phyloP scores from a whole-genome alignment of 164 flowering plant species.

The Macadamia integrifolia region DNA sequence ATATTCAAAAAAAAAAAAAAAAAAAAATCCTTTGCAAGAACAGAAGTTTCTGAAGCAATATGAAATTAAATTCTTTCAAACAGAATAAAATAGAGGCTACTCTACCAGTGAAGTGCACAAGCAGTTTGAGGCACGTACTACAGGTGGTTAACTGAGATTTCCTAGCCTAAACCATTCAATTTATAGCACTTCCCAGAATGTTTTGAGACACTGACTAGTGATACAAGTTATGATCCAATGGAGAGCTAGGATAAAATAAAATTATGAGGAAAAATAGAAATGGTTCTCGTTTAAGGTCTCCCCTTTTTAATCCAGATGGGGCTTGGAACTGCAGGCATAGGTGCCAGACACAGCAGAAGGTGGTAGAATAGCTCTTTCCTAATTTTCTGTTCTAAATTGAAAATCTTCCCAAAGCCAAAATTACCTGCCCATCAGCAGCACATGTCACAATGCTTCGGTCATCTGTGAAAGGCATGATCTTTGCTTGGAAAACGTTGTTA shows the following conservation, averaged over 20 bases:
- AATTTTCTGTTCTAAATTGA: not conserved
- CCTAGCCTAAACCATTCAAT: not conserved
- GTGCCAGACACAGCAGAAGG: not conserved
- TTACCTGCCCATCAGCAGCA: slow-evolving; percentile 97
- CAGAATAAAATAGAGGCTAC: not conserved
- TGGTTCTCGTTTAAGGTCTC: not conserved
- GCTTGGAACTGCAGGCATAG: not conserved
- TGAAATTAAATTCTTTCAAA: not conserved
- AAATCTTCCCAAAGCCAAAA: not conserved
- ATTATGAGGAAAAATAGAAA: not conserved
- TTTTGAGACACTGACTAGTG: not conserved
- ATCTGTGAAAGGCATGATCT: slow-evolving; percentile 72
- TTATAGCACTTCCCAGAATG: not conserved
- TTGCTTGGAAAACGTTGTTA: slow-evolving; percentile 91
- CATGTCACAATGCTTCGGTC: slow-evolving; percentile 84
- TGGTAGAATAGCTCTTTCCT: not conserved
- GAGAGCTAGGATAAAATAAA: not conserved
- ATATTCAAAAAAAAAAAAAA: not conserved
- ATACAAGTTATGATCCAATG: not conserved
- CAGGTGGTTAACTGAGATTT: not conserved
- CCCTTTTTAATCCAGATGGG: not conserved
- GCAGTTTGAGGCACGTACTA: too few relatives aligned
- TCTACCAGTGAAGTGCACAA: too few relatives aligned
- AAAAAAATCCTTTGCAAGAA: not conserved
- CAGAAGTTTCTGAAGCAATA: not conserved